A percentile compares a stretch with the other conserved stretches of the same genome.
Evolutionary conservation across 208 protist species (phyloP).

Genomic region (Trypanosomatidae sp.): DNA sequence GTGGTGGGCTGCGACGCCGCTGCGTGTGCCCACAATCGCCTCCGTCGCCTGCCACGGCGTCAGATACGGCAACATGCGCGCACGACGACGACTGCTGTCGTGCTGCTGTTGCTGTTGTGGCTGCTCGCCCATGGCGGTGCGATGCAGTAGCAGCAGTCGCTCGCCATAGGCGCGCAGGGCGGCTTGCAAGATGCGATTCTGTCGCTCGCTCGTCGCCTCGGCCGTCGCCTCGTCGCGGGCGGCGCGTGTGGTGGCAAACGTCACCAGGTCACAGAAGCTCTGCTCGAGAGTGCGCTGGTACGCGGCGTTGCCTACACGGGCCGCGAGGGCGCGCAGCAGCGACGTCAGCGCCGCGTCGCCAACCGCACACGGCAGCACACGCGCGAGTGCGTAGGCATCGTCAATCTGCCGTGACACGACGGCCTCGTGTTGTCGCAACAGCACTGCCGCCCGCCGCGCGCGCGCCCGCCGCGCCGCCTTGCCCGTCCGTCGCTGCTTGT

Average conservation of each 20-base stretch:
- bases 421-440: constrained; percentile 31
- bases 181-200: constrained; percentile 81
- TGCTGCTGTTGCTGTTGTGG: neutral
- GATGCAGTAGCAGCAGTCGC: constrained; percentile 51
- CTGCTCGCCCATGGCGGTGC: constrained; percentile 26
- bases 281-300: constrained; percentile 48
- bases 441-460: too few relatives aligned
- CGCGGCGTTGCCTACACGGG: constrained; percentile 42
- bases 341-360: constrained; percentile 37
- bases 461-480: neutral
- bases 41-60: constrained; percentile 60
- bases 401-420: constrained; percentile 44
- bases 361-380: constrained; percentile 17
- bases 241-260: constrained; percentile 22
- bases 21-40: constrained; percentile 51
- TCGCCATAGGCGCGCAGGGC: constrained; percentile 59
- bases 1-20: constrained; percentile 55
- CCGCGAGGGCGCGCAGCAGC: constrained; percentile 59
- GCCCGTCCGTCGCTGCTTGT: too few relatives aligned
- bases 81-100: too few relatives aligned
- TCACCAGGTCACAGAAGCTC: constrained; percentile 30
- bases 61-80: constrained; percentile 13
- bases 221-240: constrained; percentile 47
- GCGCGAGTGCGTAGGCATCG: constrained; percentile 12
- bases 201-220: constrained; percentile 56